These are phyloP conservation scores for Stemphylium vesicarium DNA, from an alignment of 2,329 filamentous ascomycete genomes.

Conservation along the genomic window DNA sequence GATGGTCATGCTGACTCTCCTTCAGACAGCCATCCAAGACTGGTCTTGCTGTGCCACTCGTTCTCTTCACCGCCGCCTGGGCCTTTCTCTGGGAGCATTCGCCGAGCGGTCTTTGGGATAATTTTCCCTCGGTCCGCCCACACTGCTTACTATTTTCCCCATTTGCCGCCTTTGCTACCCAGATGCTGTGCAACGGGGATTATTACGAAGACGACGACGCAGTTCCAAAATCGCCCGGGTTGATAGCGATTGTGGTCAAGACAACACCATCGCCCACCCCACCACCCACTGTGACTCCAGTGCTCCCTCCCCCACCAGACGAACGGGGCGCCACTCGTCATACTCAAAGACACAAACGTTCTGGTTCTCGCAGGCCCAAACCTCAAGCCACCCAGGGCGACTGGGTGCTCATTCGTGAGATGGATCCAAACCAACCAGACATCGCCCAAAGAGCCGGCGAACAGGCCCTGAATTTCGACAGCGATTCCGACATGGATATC, in stretches of 20 bases:
- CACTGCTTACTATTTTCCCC: not conserved
- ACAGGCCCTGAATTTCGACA: constrained; percentile 56
- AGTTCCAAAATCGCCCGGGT: constrained; percentile 51
- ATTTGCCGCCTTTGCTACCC: constrained; percentile 3
- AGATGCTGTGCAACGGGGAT: constrained; percentile 35
- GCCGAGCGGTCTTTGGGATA: constrained; percentile 33
- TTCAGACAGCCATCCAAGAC: constrained; percentile 31
- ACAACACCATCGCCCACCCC: constrained; percentile 60
- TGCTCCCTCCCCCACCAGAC: constrained; percentile 21
- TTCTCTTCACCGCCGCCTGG: constrained; percentile 24
- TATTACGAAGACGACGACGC: constrained; percentile 61
- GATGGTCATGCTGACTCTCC: constrained; percentile 35
- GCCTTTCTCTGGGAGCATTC: constrained; percentile 23
- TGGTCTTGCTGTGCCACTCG: constrained; percentile 29
- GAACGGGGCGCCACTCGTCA: constrained; percentile 50
- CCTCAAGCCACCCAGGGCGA: constrained; percentile 62
- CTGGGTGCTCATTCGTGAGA: constrained; percentile 69
- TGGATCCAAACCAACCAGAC: constrained; percentile 70
- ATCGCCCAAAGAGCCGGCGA: constrained; percentile 65
- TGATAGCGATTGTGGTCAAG: constrained; percentile 49
- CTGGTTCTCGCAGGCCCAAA: constrained; percentile 61
- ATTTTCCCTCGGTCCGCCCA: constrained; percentile 9
- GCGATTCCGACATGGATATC: constrained; percentile 49
- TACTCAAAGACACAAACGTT: constrained; percentile 53
- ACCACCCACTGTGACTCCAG: constrained; percentile 44